Base-by-base conservation (phyloP, 23 red algal genomes). In the Porphyridium purpureum region DNA sequence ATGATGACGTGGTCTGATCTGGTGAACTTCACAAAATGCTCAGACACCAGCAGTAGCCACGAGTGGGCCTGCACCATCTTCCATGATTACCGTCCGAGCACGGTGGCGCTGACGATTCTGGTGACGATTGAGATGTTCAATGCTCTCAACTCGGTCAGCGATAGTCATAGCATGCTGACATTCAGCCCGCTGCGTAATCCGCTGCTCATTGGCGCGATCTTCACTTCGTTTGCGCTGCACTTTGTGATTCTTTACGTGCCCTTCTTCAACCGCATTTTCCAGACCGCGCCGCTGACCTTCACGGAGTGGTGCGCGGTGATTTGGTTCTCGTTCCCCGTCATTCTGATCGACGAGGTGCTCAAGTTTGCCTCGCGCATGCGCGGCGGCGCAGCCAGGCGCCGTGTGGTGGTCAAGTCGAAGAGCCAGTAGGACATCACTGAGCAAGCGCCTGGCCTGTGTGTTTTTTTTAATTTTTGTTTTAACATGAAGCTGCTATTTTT, bases 121-220 rank as follows among this genome's bases (percentile, higher is more conserved):
- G 90, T 98, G 5, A 46, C 72, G 2, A 81, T 85, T 49, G 90
- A 98, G 60, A 98, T 98, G 90, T 55, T 98, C 34, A 98, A 98
- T 41, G 90, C 90, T 5, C 76, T 98, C 8, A 98, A 98, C 70
- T 76, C 69, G 23, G 29, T 98, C 22, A 73, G 72, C 2, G 90
- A 98, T 58, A 98, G 82, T 70, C 59, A 98, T 47, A 86, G 80
- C 53, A 36, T 98, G 34, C 35, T 83, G 22, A 49, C 59, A 8
- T 54, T 85, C 56, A 61, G 73, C 7, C 90, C 90, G 31, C 49
- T 69, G 38, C 68, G 69, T 17, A 98, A 98, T 50, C 81, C 81
- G 26, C 36, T 84, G 21, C 75, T 98, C 23, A 67, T 98, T 41
- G 59, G 61, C 31, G 90, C 90, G 2, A 86, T 83, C 42, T 44